Evolutionary conservation across 1,284 basidiomycete species (phyloP).

Genomic region (Coniophora puteana): DNA sequence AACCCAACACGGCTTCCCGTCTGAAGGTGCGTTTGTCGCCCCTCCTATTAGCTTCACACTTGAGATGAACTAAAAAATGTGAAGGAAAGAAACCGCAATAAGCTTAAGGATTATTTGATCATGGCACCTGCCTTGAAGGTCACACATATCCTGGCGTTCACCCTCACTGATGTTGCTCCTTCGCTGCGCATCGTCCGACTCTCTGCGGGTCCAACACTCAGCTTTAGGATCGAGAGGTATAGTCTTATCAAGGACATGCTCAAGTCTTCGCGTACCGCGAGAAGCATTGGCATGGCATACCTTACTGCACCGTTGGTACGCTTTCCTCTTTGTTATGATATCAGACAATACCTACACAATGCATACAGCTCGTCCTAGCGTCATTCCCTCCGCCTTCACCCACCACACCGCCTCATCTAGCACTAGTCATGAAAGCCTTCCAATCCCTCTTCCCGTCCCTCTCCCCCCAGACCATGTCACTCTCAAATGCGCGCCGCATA

Average conservation of each 20-base stretch:
- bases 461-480: constrained; percentile 72
- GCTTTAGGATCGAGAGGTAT: constrained; percentile 91
- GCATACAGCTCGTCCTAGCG: constrained; percentile 63
- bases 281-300: constrained; percentile 82
- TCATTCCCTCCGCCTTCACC: constrained; percentile 74
- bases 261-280: constrained; percentile 62
- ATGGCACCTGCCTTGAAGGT: constrained; percentile 92
- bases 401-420: constrained; percentile 64
- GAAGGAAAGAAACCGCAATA: constrained; percentile 86
- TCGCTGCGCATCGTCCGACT: constrained; percentile 87
- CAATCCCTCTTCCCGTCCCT: constrained; percentile 88
- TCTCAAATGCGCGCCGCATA: constrained; percentile 85
- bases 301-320: constrained; percentile 82
- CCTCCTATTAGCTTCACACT: not conserved
- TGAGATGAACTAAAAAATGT: constrained; percentile 7
- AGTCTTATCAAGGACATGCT: constrained; percentile 85
- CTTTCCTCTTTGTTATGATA: constrained; percentile 10
- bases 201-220: constrained; percentile 92
- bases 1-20: constrained; percentile 94
- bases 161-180: constrained; percentile 80
- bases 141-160: constrained; percentile 92
- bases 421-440: constrained; percentile 80
- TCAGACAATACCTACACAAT: not conserved
- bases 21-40: constrained; percentile 59
- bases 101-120: constrained; percentile 91